Evolutionary conservation across 805 yeast genomes (phyloP).

Genomic region (Pachysolen tannophilus): DNA sequence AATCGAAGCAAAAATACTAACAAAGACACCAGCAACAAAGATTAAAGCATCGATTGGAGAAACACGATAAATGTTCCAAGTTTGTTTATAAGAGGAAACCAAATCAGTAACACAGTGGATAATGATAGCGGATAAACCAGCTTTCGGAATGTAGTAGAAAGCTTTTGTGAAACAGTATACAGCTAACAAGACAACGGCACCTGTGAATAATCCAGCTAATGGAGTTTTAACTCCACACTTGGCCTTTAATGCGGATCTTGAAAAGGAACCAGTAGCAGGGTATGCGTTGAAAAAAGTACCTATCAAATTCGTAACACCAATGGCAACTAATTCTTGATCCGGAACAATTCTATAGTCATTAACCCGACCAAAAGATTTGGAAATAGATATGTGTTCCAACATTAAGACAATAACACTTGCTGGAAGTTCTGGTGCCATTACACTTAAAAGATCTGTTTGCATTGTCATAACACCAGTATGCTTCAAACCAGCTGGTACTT

Average conservation of each 20-base stretch:
- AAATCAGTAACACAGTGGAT: slow-evolving; percentile 91
- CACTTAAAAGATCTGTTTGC: slow-evolving; percentile 49
- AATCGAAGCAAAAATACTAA: slow-evolving; percentile 71
- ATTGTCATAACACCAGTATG: slow-evolving; percentile 68
- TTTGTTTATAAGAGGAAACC: slow-evolving; percentile 58
- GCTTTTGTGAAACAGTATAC: slow-evolving; percentile 76
- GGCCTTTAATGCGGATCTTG: slow-evolving; percentile 88
- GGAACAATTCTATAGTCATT: slow-evolving; percentile 88
- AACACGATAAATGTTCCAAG: slow-evolving; percentile 63
- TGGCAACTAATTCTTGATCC: slow-evolving; percentile 89
- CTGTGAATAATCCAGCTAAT: slow-evolving; percentile 84
- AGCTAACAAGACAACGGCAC: slow-evolving; percentile 81
- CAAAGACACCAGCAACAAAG: slow-evolving; percentile 62
- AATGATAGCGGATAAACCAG: slow-evolving; percentile 78
- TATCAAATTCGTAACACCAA: slow-evolving; percentile 82
- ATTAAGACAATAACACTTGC: slow-evolving; percentile 77
- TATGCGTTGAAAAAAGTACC: slow-evolving; percentile 92
- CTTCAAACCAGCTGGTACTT: slow-evolving; percentile 74
- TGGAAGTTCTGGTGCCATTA: slow-evolving; percentile 73
- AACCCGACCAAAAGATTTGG: slow-evolving; percentile 88
- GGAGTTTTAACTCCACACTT: slow-evolving; percentile 96
- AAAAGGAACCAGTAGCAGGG: slow-evolving; percentile 94
- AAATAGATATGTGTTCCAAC: slow-evolving; percentile 86
- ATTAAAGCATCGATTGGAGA: slow-evolving; percentile 69
- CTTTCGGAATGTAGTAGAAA: slow-evolving; percentile 86